Evolutionary conservation across 768 basidiomycete genomes (phyloP).

Genomic region (Lactarius akahatsu): DNA sequence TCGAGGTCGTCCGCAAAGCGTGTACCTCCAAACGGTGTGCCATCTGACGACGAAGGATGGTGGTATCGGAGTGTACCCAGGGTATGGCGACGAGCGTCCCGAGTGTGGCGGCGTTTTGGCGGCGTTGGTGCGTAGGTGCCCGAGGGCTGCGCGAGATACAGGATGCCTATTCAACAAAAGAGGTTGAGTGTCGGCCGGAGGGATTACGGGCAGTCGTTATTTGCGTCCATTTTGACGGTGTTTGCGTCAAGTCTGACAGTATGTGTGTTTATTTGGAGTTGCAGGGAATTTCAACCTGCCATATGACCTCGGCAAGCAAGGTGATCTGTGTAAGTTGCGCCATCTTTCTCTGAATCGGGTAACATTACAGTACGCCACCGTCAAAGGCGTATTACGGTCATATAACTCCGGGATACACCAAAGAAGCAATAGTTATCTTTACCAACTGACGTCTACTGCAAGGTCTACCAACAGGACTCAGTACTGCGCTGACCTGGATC

Average conservation of each 20-base stretch:
- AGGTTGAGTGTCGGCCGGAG: neutral
- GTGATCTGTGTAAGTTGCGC: neutral
- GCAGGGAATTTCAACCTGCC: no score
- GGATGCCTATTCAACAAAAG: slow-evolving; percentile 26
- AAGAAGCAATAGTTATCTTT: neutral
- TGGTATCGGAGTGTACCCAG: slow-evolving; percentile 35
- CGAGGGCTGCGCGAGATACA: slow-evolving; percentile 53
- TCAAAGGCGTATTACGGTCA: neutral
- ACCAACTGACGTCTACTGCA: neutral
- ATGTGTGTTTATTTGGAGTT: no score
- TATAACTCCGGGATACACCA: neutral
- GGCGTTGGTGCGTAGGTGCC: slow-evolving; percentile 49
- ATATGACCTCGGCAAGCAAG: no score
- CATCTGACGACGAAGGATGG: slow-evolving; percentile 36
- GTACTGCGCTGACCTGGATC: neutral
- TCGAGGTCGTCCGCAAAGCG: slow-evolving; percentile 89
- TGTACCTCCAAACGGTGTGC: slow-evolving; percentile 42
- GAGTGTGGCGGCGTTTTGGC: no score
- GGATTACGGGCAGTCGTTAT: no score
- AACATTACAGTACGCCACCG: neutral
- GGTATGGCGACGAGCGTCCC: slow-evolving; percentile 70
- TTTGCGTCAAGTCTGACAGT: no score
- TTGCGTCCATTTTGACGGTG: no score
- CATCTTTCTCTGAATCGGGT: neutral
- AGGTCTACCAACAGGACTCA: neutral